phyloP scores from a whole-genome alignment of 768 basidiomycete genomes.

The Naganishia antarctica region DNA sequence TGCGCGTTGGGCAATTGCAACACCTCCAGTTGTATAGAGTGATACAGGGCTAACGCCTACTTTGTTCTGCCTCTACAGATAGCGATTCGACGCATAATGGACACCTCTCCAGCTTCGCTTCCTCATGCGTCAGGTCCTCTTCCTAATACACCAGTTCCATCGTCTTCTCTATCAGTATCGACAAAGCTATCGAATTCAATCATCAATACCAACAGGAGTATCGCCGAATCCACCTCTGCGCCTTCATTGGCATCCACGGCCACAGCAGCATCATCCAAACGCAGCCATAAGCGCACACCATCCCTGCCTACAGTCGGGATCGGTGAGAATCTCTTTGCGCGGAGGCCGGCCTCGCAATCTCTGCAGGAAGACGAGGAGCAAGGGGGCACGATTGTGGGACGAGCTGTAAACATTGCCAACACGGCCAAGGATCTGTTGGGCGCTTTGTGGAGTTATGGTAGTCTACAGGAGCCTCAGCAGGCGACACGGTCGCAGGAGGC shows the following conservation, averaged over 20 bases:
- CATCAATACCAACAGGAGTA: not conserved
- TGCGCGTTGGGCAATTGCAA: conserved; percentile 8
- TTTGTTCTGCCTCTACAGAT: conserved; percentile 18
- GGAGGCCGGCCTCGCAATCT: conserved; percentile 29
- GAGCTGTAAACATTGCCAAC: conserved; percentile 73
- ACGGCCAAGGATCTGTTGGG: conserved; percentile 74
- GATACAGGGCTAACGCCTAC: not conserved
- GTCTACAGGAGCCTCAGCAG: conserved; percentile 27
- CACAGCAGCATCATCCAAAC: conserved; percentile 6
- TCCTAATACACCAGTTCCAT: not conserved
- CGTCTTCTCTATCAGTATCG: not conserved
- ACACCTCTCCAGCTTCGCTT: conserved; percentile 47
- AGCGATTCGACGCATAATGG: conserved; percentile 41
- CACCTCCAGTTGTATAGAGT: not conserved
- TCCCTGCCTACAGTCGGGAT: conserved; percentile 12
- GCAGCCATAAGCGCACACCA: conserved; percentile 14
- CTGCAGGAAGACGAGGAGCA: conserved; percentile 34
- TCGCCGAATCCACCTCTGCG: not conserved
- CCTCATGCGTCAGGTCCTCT: conserved; percentile 34
- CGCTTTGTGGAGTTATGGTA: conserved; percentile 54
- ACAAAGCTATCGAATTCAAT: not conserved
- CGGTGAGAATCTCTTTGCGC: conserved; percentile 35
- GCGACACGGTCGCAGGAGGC: conserved; percentile 42
- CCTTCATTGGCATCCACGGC: not conserved
- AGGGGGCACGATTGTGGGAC: conserved; percentile 55